Conservation (phyloP, 345 rosid species). For the Syzygium grande region DNA sequence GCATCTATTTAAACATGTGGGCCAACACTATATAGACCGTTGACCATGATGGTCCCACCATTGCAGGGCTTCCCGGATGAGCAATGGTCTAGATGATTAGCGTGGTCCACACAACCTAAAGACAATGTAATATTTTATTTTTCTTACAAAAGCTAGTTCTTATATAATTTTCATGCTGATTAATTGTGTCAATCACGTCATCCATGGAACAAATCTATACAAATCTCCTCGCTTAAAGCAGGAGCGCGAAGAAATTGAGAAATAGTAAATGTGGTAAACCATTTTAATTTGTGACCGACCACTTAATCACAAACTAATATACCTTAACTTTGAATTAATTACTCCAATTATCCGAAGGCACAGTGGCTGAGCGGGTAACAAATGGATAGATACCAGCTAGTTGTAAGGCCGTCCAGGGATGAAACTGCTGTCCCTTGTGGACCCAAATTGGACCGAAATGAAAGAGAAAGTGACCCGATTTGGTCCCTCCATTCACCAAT, state of each 20-base stretch:
- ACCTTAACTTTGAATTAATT: background rate
- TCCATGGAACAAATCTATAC: too few species aligned
- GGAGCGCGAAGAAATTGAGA: background rate
- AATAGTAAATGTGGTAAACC: background rate
- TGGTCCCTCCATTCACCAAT: background rate
- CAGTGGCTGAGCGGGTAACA: background rate
- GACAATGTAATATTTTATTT: too few species aligned
- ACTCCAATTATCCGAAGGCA: background rate
- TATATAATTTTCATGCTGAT: too few species aligned
- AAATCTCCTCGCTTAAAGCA: background rate
- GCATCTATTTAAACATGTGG: too few species aligned
- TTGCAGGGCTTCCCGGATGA: too few species aligned
- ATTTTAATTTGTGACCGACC: background rate
- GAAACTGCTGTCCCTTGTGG: background rate
- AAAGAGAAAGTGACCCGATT: background rate
- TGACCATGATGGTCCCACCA: too few species aligned
- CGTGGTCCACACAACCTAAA: too few species aligned
- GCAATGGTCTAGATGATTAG: too few species aligned
- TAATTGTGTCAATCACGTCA: too few species aligned
- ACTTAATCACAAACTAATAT: background rate
- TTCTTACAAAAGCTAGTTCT: too few species aligned
- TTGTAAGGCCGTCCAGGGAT: background rate
- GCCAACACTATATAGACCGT: too few species aligned
- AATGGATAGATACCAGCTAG: background rate
- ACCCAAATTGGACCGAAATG: background rate